Evolutionary conservation across 2,329 filamentous ascomycete species (phyloP).

Genomic region (Penicillium sp.): DNA sequence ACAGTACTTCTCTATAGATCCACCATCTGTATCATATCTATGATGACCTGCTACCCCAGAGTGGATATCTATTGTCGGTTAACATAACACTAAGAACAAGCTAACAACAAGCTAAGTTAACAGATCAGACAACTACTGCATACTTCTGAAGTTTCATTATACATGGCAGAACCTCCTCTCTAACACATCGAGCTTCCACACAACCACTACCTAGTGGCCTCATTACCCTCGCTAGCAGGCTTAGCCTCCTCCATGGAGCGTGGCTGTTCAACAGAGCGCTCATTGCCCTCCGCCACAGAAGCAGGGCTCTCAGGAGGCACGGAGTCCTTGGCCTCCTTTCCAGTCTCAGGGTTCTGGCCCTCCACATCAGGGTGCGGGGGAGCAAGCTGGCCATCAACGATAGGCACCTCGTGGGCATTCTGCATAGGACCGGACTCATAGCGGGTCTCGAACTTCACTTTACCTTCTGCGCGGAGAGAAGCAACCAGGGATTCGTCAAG

Average conservation of each 20-base stretch:
- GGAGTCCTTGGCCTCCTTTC: slow-evolving; percentile 39
- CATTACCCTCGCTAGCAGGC: slow-evolving; percentile 48
- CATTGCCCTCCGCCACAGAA: slow-evolving; percentile 37
- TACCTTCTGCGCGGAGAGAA: slow-evolving; percentile 67
- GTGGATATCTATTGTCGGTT: slow-evolving; percentile 4
- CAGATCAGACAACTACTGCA: slow-evolving; percentile 9
- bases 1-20: too few relatives aligned
- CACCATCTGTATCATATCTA: too few relatives aligned
- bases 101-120: slow-evolving; percentile 12
- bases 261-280: slow-evolving; percentile 36
- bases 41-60: not conserved
- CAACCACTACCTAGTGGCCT: slow-evolving; percentile 40
- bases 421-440: slow-evolving; percentile 90
- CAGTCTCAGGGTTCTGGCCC: slow-evolving; percentile 56
- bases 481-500: slow-evolving; percentile 79
- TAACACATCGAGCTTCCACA: slow-evolving; percentile 4
- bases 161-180: slow-evolving; percentile 15
- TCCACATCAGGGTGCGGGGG: slow-evolving; percentile 57
- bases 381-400: slow-evolving; percentile 41
- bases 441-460: slow-evolving; percentile 90
- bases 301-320: slow-evolving; percentile 39
- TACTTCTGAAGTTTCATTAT: slow-evolving; percentile 19
- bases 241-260: slow-evolving; percentile 41
- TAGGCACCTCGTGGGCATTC: slow-evolving; percentile 69
- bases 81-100: slow-evolving; percentile 6